Percentiles rank a stretch among this genome's conserved stretches.
Conservation (phyloP, 108 stramenopile genomes). For the Skeletonema potamos region DNA sequence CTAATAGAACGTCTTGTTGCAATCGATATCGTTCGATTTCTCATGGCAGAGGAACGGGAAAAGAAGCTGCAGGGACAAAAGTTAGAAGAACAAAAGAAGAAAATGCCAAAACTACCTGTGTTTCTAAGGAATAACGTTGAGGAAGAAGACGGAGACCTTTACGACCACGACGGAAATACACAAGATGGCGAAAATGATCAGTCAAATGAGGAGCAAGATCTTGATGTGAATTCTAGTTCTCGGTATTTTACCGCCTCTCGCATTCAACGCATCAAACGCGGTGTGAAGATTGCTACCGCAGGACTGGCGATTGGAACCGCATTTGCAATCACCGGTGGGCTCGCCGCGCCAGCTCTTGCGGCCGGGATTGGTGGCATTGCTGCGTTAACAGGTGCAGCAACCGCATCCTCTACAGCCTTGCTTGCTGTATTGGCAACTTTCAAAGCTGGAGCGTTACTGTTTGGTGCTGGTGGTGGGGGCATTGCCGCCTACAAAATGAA, state of each 20-base stretch:
- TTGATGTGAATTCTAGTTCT: not conserved
- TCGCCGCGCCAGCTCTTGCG: slow-evolving; percentile 74
- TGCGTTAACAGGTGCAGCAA: slow-evolving; percentile 49
- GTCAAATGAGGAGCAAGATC: slow-evolving; percentile 13
- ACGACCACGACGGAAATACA: not conserved
- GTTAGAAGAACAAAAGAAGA: slow-evolving; percentile 23
- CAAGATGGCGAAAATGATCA: slow-evolving; percentile 1
- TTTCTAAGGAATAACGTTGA: slow-evolving; percentile 19
- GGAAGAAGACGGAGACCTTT: not conserved
- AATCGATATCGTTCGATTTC: slow-evolving; percentile 49
- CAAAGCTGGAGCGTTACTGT: slow-evolving; percentile 51
- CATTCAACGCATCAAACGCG: slow-evolving; percentile 45
- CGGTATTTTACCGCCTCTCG: slow-evolving; percentile 22
- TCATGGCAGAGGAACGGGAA: slow-evolving; percentile 43
- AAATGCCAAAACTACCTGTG: slow-evolving; percentile 18
- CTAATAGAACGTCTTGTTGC: slow-evolving; percentile 45
- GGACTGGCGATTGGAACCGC: slow-evolving; percentile 62
- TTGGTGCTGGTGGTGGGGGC: slow-evolving; percentile 67
- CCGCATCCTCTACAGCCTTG: slow-evolving; percentile 47
- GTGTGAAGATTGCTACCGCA: slow-evolving; percentile 59
- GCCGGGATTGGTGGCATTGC: slow-evolving; percentile 57
- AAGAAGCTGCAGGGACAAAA: slow-evolving; percentile 27
- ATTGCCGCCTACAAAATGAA: slow-evolving; percentile 69
- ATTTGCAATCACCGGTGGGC: slow-evolving; percentile 70
- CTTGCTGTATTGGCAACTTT: slow-evolving; percentile 51